phyloP scores from a whole-genome alignment of 495 filamentous ascomycete genomes.

The Melanomma pulvis-pyrius region DNA sequence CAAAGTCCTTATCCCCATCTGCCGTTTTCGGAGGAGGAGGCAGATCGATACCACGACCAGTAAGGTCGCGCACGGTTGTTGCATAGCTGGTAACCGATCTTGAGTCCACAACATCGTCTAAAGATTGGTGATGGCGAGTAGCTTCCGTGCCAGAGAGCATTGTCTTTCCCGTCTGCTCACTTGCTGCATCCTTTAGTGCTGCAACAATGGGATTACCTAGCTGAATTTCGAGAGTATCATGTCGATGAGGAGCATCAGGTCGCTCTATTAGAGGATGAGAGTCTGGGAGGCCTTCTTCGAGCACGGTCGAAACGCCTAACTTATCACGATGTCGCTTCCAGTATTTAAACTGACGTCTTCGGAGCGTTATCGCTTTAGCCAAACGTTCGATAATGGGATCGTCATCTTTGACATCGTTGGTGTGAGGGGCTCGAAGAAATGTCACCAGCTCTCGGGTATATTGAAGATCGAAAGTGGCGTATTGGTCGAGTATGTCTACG shows the following conservation, averaged over 20 bases:
- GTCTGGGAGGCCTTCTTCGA: slow-evolving; percentile 1
- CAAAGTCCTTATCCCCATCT: slow-evolving; percentile 35
- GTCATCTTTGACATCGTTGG: background rate
- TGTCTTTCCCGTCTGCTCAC: slow-evolving; percentile 26
- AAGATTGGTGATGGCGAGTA: slow-evolving; percentile 34
- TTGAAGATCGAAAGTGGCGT: slow-evolving; percentile 29
- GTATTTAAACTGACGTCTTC: slow-evolving; percentile 38
- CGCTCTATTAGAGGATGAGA: background rate
- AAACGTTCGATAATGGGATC: slow-evolving; percentile 26
- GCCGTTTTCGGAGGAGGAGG: slow-evolving; percentile 34
- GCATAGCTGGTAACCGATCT: slow-evolving; percentile 34
- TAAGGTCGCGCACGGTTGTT: slow-evolving; percentile 30
- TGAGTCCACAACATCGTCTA: slow-evolving; percentile 35
- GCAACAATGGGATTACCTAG: background rate
- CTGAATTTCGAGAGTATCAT: slow-evolving; percentile 20
- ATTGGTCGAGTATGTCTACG: slow-evolving; percentile 34
- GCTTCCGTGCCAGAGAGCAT: slow-evolving; percentile 36
- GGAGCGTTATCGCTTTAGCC: slow-evolving; percentile 32
- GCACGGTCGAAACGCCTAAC: slow-evolving; percentile 13
- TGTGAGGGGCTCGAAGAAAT: slow-evolving; percentile 4
- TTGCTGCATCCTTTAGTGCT: slow-evolving; percentile 8
- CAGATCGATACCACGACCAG: slow-evolving; percentile 25
- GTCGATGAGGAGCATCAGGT: slow-evolving; percentile 4
- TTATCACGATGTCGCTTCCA: slow-evolving; percentile 37
- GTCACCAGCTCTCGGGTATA: slow-evolving; percentile 30